Base-by-base conservation (phyloP, 106 monocot genomes). In the Ottelia alismoides region DNA sequence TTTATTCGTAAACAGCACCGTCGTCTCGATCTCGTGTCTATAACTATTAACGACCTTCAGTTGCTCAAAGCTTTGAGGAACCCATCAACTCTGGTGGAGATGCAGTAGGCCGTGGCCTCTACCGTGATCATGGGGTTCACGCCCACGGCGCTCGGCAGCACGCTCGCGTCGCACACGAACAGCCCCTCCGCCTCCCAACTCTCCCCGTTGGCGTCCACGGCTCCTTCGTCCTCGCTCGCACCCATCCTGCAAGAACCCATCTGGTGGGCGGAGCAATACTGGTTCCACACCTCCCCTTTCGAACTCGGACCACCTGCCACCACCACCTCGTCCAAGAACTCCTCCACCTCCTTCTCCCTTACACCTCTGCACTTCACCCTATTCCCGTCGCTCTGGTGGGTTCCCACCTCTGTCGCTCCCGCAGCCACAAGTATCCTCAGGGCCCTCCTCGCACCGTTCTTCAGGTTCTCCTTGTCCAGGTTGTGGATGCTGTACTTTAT, bases 121-220 rank as follows among this genome's bases (percentile, higher is more conserved):
- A 85, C 73, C n/a, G 85, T 85, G 57, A 85, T 70, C 85, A 85
- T 85, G 25, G 80, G 85, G 57, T 85, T 85, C 11, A 85, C 64
- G 18, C 85, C 85, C 1, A 85, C 27, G 0, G 80, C 79, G 52
- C 43, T 80, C 2, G 85, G 85, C 2, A 85, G 26, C 43, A 85
- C 55, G 45, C 85, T 85, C 27, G 54, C 76, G 56, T 85, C 85
- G 31, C 75, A 75, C 14, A 80, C 85, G 22, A 70, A 85, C 70
- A 85, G 46, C 30, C 80, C 76, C 52, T 73, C 76, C 0, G 80
- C 80, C 57, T 85, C 85, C 80, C 85, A 80, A 30, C 67, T 85
- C 85, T 80, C 85, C 50, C 85, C 80, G 0, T 30, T 63, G 52
- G 56, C 73, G 26, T 77, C 85, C 53, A 80, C 85, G 0, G 46